These are phyloP conservation scores for Cutaneotrichosporon sp. DNA, from an alignment of 1,284 basidiomycete species.

Conservation along the genomic window DNA sequence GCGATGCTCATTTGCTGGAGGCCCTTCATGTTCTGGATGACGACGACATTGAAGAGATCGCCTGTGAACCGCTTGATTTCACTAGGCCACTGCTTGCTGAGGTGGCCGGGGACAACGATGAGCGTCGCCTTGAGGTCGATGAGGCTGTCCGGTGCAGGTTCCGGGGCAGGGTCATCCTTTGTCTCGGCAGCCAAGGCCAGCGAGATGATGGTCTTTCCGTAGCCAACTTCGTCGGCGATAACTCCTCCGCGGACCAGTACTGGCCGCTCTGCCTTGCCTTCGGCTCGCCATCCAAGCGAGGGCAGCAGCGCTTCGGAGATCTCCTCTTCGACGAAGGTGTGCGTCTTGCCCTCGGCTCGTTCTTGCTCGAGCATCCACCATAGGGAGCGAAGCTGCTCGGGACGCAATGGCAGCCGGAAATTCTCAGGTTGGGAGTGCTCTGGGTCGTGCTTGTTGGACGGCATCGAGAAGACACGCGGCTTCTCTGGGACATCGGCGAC, in stretches of 20 bases:
- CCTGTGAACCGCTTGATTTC: constrained; percentile 77
- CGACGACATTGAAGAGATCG: constrained; percentile 59
- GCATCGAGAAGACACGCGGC: constrained; percentile 62
- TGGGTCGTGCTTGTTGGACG: constrained; percentile 75
- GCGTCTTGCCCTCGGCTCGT: constrained; percentile 61
- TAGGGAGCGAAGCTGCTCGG: constrained; percentile 85
- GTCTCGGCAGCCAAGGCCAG: constrained; percentile 74
- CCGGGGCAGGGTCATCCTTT: constrained; percentile 58
- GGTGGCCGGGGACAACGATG: constrained; percentile 83
- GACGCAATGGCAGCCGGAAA: constrained; percentile 70
- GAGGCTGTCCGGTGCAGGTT: constrained; percentile 56
- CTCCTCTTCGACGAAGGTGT: constrained; percentile 83
- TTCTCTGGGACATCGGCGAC: constrained; percentile 56
- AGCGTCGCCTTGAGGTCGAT: constrained; percentile 74
- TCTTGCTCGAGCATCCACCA: constrained; percentile 92
- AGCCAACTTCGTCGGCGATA: constrained; percentile 92
- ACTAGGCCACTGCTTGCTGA: constrained; percentile 85
- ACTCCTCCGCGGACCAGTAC: constrained; percentile 83
- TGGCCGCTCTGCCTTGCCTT: constrained; percentile 79
- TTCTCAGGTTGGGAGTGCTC: constrained; percentile 74
- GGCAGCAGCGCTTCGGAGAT: constrained; percentile 85
- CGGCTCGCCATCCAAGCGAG: constrained; percentile 87
- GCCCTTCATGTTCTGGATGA: constrained; percentile 70
- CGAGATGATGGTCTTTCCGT: constrained; percentile 95
- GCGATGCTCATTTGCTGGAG: constrained; percentile 75